These are phyloP conservation scores for Stylosanthes scabra DNA, from an alignment of 331 rosid species.

Conservation along the genomic window DNA sequence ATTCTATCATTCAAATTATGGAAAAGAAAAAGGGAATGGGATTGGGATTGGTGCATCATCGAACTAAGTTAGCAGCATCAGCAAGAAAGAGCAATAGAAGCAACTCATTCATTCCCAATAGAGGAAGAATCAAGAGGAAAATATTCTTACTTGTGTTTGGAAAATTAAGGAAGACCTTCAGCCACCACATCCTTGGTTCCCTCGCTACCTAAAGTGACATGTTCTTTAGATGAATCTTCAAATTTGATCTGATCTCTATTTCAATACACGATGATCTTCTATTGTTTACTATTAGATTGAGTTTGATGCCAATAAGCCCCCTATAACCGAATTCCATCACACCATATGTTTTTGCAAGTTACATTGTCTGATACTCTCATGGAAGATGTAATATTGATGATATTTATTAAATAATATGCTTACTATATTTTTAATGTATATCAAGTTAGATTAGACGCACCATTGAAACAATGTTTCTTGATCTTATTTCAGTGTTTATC, in stretches of 20 bases:
- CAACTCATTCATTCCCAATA: constrained; percentile 32
- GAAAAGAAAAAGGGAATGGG: constrained; percentile 37
- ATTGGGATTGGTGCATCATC: not conserved
- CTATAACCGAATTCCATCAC: too few relatives aligned
- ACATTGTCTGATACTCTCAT: not conserved
- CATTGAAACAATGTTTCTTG: not conserved
- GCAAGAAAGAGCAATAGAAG: constrained; percentile 26
- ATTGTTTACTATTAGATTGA: too few relatives aligned
- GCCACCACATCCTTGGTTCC: constrained; percentile 31
- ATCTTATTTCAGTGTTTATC: too few relatives aligned
- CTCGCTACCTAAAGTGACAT: constrained; percentile 21
- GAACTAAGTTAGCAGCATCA: constrained; percentile 1
- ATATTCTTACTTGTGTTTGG: constrained; percentile 45
- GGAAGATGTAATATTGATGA: constrained; percentile 19
- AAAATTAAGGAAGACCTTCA: constrained; percentile 43
- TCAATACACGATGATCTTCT: too few relatives aligned
- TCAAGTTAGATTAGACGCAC: not conserved
- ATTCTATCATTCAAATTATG: constrained; percentile 13
- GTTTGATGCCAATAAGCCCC: too few relatives aligned
- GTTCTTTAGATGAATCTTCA: not conserved
- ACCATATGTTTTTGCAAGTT: too few relatives aligned
- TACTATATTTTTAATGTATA: not conserved
- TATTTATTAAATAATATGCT: not conserved
- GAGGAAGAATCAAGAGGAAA: constrained; percentile 69
- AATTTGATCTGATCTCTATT: too few relatives aligned